A percentile compares a stretch with the other conserved stretches of the same genome.
These are phyloP conservation scores for Miscanthus sacchariflorus DNA, from an alignment of 202 grass and related monocot species.

Conservation along the genomic window DNA sequence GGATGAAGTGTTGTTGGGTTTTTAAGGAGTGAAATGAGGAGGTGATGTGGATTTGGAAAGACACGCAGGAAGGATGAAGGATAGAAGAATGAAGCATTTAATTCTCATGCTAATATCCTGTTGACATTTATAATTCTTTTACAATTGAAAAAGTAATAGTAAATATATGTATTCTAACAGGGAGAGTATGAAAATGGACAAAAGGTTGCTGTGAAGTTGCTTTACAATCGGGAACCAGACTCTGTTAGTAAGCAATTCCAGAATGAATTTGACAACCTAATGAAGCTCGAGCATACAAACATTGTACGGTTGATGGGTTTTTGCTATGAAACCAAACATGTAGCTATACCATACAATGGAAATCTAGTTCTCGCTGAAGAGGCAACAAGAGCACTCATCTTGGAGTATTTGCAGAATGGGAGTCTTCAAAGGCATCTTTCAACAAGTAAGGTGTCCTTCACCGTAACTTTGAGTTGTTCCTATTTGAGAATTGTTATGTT, in stretches of 20 bases:
- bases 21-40: too few species aligned
- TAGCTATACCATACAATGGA: background rate
- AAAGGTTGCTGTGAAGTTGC: slow-evolving; percentile 3
- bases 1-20: too few species aligned
- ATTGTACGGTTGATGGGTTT: background rate
- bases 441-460: background rate
- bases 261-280: background rate
- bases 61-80: too few species aligned
- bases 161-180: background rate
- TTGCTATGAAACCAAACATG: background rate
- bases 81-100: too few species aligned
- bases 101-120: background rate
- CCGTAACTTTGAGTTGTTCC: background rate
- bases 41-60: too few species aligned
- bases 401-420: background rate
- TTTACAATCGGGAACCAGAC: background rate
- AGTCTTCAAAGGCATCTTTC: background rate
- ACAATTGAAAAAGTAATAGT: background rate
- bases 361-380: background rate
- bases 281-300: background rate
- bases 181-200: background rate
- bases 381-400: background rate
- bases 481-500: background rate
- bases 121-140: background rate
- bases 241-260: background rate